These are phyloP conservation scores for Nakazawaea wyomingensis DNA, from an alignment of 805 yeast genomes.

Conservation along the genomic window DNA sequence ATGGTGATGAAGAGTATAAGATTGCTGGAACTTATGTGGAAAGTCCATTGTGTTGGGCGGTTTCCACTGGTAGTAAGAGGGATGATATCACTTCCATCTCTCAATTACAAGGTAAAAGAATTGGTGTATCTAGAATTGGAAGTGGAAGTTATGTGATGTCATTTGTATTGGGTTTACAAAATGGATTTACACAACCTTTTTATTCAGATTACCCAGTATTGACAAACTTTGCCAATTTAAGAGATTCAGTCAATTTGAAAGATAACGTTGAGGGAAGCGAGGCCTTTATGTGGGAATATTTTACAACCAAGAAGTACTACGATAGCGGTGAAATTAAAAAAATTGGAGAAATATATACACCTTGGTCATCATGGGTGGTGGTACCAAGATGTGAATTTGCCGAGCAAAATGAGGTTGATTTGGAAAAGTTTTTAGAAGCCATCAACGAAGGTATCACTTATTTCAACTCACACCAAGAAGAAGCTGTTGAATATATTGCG, in stretches of 20 bases:
- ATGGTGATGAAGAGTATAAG: constrained; percentile 56
- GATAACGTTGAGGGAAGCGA: constrained; percentile 48
- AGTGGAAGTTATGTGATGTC: constrained; percentile 92
- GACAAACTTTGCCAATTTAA: constrained; percentile 65
- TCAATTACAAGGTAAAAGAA: constrained; percentile 54
- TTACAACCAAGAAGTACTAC: constrained; percentile 82
- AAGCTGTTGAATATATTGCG: constrained; percentile 61
- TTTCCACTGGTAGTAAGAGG: constrained; percentile 68
- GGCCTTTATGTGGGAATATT: constrained; percentile 95
- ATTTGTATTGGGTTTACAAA: constrained; percentile 67
- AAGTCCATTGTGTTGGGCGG: constrained; percentile 87
- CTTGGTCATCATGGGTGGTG: constrained; percentile 96
- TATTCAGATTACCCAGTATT: constrained; percentile 50
- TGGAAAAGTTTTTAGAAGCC: constrained; percentile 41
- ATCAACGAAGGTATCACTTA: constrained; percentile 64
- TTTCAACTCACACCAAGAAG: constrained; percentile 55
- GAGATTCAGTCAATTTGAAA: constrained; percentile 70
- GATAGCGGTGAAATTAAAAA: constrained; percentile 74
- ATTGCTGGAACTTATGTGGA: constrained; percentile 79
- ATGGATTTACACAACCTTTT: constrained; percentile 48
- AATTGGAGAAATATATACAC: constrained; percentile 87
- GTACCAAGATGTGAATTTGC: constrained; percentile 40
- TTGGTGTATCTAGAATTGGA: constrained; percentile 85
- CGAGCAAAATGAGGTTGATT: constrained; percentile 21
- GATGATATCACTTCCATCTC: constrained; percentile 44